These are phyloP conservation scores for Angomonas deanei DNA, from an alignment of 208 protist genomes.

Conservation along the genomic window DNA sequence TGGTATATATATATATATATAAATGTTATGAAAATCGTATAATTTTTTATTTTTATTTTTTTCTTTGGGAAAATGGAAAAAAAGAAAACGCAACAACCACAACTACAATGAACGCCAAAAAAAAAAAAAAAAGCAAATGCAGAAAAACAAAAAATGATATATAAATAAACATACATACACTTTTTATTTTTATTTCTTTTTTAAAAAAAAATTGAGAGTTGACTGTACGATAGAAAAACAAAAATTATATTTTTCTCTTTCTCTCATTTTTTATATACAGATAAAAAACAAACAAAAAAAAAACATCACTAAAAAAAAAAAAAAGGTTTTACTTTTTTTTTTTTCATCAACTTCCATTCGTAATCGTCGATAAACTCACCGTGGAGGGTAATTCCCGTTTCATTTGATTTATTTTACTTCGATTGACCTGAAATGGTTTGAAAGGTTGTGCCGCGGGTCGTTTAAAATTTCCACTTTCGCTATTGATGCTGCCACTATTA, in stretches of 20 bases:
- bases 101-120: conserved; percentile 6
- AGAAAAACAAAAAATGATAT: conserved; percentile 5
- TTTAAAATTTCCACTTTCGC: neutral
- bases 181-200: conserved; percentile 4
- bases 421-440: neutral
- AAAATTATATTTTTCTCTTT: neutral
- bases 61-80: conserved; percentile 4
- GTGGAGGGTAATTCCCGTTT: neutral
- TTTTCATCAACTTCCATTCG: neutral
- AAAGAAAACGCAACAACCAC: conserved; percentile 6
- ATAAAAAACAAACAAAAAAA: conserved; percentile 1
- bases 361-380: neutral
- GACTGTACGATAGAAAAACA: neutral
- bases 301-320: conserved; percentile 1
- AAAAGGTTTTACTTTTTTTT: neutral
- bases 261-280: neutral
- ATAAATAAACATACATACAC: neutral
- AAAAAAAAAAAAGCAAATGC: conserved; percentile 7
- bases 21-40: no score
- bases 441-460: neutral
- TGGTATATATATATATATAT: neutral
- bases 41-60: conserved; percentile 2
- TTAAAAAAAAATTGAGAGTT: neutral
- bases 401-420: neutral
- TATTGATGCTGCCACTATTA: neutral